phyloP scores from a whole-genome alignment of 495 filamentous ascomycete species.

The Podospora conica region DNA sequence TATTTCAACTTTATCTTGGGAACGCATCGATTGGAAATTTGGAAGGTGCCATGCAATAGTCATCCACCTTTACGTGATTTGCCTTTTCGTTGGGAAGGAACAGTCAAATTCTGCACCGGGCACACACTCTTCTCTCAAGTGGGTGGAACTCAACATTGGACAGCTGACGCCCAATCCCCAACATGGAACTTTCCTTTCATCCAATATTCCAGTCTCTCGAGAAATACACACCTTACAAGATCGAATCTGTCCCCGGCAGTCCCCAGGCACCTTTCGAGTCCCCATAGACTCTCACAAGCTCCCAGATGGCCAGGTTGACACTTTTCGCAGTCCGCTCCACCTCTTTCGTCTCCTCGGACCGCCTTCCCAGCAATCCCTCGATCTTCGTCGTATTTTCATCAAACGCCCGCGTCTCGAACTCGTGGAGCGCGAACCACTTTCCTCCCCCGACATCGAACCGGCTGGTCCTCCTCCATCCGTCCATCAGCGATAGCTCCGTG shows the following conservation, averaged over 20 bases:
- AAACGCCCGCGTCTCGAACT: conserved; percentile 14
- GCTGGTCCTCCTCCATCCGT: conserved; percentile 16
- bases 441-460: conserved; percentile 11
- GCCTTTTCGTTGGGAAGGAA: not conserved
- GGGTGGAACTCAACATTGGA: too few species aligned
- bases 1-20: too few species aligned
- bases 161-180: too few species aligned
- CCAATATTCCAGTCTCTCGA: not conserved
- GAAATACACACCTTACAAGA: not conserved
- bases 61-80: not conserved
- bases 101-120: not conserved
- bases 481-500: conserved; percentile 11
- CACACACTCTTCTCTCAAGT: not conserved
- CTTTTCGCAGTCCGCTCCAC: not conserved
- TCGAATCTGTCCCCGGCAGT: conserved; percentile 2
- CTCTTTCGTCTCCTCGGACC: conserved; percentile 1
- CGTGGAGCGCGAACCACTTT: conserved; percentile 17
- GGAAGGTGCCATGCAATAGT: not conserved
- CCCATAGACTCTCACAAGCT: conserved; percentile 14
- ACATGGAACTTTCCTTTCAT: not conserved
- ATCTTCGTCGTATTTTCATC: not conserved
- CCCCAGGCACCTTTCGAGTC: conserved; percentile 13
- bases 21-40: too few species aligned
- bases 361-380: conserved; percentile 4
- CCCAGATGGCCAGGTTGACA: conserved; percentile 7